phyloP scores from a whole-genome alignment of 495 filamentous ascomycete species.

The Penicillium soppii region DNA sequence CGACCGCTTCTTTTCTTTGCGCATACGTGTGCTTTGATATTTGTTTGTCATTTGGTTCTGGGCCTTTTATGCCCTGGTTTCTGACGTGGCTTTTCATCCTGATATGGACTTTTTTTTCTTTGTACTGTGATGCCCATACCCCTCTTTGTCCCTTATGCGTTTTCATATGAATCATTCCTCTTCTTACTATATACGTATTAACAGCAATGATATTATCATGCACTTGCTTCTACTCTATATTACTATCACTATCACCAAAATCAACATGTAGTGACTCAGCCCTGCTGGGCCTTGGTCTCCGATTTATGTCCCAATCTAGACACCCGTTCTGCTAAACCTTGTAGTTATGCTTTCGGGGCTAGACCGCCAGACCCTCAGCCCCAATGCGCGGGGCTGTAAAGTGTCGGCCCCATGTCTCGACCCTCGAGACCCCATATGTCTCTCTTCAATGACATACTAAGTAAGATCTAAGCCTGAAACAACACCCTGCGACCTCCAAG shows the following conservation, averaged over 20 bases:
- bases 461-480: slow-evolving; percentile 1
- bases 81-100: slow-evolving; percentile 4
- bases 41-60: slow-evolving; percentile 3
- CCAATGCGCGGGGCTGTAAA: background rate
- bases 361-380: background rate
- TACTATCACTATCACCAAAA: background rate
- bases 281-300: background rate
- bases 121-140: slow-evolving; percentile 11
- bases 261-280: background rate
- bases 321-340: background rate
- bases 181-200: slow-evolving; percentile 5
- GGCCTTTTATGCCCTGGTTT: slow-evolving; percentile 5
- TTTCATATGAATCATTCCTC: slow-evolving; percentile 6
- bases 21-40: slow-evolving; percentile 14
- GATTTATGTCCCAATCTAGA: too few species aligned
- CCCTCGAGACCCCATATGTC: background rate
- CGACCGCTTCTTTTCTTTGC: slow-evolving; percentile 16
- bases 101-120: slow-evolving; percentile 6
- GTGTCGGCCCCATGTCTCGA: background rate
- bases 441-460: background rate
- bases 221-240: background rate
- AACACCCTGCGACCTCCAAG: background rate
- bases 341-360: background rate
- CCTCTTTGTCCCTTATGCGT: slow-evolving; percentile 8
- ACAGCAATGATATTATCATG: slow-evolving; percentile 1